Evolutionary conservation across 1,284 basidiomycete genomes (phyloP).

Genomic region (Fomitopsis schrenkii): DNA sequence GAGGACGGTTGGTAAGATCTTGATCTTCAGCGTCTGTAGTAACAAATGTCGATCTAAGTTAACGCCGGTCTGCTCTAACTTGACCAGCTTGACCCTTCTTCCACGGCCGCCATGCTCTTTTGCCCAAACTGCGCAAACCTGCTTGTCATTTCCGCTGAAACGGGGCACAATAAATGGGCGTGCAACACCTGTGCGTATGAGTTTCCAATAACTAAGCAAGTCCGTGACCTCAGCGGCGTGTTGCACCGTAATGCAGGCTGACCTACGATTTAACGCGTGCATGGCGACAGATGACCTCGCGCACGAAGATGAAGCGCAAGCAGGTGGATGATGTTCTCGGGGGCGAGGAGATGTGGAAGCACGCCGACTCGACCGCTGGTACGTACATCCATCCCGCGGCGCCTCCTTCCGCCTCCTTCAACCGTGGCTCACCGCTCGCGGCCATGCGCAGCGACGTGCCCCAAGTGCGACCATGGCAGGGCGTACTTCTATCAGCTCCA

Average conservation of each 20-base stretch:
- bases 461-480: slow-evolving; percentile 85
- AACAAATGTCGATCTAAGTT: neutral
- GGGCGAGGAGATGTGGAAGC: slow-evolving; percentile 92
- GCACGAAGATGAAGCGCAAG: slow-evolving; percentile 82
- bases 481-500: slow-evolving; percentile 97
- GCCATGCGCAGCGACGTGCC: slow-evolving; percentile 58
- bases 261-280: neutral
- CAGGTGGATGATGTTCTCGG: slow-evolving; percentile 92
- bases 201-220: slow-evolving; percentile 80
- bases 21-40: neutral
- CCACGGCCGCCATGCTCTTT: slow-evolving; percentile 55
- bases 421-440: neutral
- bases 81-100: neutral
- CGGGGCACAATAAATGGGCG: slow-evolving; percentile 82
- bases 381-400: slow-evolving; percentile 19
- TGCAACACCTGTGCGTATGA: slow-evolving; percentile 96
- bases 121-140: slow-evolving; percentile 95
- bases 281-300: slow-evolving; percentile 74
- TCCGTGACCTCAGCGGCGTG: slow-evolving; percentile 23
- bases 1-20: neutral
- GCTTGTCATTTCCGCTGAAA: slow-evolving; percentile 76
- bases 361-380: slow-evolving; percentile 89
- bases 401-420: neutral
- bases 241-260: neutral
- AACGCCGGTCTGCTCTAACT: neutral